phyloP scores from a whole-genome alignment of 305 asterid genomes.

The Fraxinus angustifolia region DNA sequence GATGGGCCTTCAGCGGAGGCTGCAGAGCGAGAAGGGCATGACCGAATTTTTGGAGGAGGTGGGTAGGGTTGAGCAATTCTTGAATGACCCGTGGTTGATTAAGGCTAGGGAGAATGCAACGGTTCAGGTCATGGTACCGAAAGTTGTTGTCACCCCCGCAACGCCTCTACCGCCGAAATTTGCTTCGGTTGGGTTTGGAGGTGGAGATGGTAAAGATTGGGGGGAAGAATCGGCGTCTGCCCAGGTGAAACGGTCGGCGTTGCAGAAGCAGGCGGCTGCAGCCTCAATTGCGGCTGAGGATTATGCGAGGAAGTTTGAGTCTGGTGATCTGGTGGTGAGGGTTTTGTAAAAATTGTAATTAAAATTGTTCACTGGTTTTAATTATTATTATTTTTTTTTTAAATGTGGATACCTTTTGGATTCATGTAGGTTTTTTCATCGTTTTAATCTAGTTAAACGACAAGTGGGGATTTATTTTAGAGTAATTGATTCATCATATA shows the following conservation, averaged over 20 bases:
- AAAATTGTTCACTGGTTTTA: conserved; percentile 1
- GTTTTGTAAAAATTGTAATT: not conserved
- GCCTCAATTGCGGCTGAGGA: conserved; percentile 84
- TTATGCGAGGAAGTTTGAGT: conserved; percentile 71
- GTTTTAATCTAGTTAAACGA: not conserved
- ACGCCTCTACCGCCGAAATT: conserved; percentile 42
- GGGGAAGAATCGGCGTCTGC: conserved; percentile 58
- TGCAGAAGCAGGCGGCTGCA: conserved; percentile 93
- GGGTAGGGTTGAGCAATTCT: conserved; percentile 62
- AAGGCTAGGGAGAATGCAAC: conserved; percentile 67
- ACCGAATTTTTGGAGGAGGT: conserved; percentile 62
- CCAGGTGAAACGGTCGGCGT: conserved; percentile 67
- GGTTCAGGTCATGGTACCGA: conserved; percentile 86
- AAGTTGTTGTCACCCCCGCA: conserved; percentile 48
- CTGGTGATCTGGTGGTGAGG: conserved; percentile 76
- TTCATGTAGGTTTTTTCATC: not conserved
- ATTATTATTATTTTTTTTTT: not conserved
- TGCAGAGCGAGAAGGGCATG: conserved; percentile 59
- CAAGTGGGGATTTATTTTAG: not conserved
- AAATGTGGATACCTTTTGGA: not conserved
- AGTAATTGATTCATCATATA: conserved; percentile 6
- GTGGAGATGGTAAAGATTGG: conserved; percentile 31
- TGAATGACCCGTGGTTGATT: conserved; percentile 81
- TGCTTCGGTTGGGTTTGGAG: conserved; percentile 31
- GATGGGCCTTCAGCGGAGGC: conserved; percentile 59